Conservation (phyloP, 495 filamentous ascomycete species). For the Talaromyces nanjingensis region DNA sequence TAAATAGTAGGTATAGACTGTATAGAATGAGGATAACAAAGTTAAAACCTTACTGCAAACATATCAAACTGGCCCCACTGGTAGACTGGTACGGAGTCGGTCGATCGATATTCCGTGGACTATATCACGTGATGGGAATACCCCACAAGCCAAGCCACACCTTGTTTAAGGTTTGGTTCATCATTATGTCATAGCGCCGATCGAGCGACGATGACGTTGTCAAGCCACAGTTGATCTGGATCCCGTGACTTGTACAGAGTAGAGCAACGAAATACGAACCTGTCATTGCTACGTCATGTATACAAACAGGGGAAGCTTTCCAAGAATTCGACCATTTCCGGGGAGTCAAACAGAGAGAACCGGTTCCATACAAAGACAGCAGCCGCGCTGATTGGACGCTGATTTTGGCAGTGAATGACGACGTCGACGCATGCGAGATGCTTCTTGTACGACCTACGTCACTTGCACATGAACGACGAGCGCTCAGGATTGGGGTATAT, state of each 20-base stretch:
- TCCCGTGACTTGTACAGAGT: background rate
- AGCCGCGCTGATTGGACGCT: background rate
- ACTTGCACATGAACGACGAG: background rate
- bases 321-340: background rate
- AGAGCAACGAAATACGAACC: background rate
- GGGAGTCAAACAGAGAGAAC: background rate
- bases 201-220: background rate
- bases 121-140: background rate
- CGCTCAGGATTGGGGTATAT: background rate
- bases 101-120: background rate
- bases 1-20: too few relatives aligned
- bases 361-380: background rate
- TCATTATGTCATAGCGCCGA: background rate
- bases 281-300: conserved; percentile 2
- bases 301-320: background rate
- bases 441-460: background rate
- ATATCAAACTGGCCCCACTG: background rate
- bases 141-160: background rate
- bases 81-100: background rate
- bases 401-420: background rate
- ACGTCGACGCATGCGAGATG: background rate
- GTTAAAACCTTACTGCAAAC: background rate
- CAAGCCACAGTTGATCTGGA: background rate
- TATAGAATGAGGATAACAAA: too few relatives aligned
- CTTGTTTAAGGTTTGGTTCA: background rate